Percentiles rank a stretch among this genome's conserved stretches.
Evolutionary conservation across 2,329 filamentous ascomycete species (phyloP).

Genomic region (Neonectria coccinea): DNA sequence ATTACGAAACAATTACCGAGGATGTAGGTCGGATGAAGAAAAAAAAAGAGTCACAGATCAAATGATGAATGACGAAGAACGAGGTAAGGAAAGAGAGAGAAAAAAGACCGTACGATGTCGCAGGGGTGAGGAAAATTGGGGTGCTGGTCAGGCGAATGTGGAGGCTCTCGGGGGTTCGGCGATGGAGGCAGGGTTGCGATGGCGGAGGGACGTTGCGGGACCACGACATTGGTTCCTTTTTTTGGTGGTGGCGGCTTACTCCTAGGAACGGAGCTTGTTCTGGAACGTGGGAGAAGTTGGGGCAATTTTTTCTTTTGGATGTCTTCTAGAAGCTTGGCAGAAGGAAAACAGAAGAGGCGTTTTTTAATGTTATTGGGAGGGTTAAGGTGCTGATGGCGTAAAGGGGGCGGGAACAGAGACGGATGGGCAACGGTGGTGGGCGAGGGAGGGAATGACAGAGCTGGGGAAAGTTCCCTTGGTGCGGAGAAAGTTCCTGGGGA

Average conservation of each 20-base stretch:
- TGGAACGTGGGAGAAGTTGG: not conserved
- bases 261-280: not conserved
- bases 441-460: not conserved
- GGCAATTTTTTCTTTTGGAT: not conserved
- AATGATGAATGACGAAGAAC: constrained; percentile 13
- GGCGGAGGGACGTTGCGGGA: constrained; percentile 1
- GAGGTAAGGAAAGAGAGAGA: not conserved
- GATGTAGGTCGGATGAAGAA: constrained; percentile 8
- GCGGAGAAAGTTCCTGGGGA: constrained; percentile 19
- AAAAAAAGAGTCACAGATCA: constrained; percentile 4
- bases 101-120: constrained; percentile 7
- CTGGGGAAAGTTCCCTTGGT: constrained; percentile 1
- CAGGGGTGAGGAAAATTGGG: constrained; percentile 3
- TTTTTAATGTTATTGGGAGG: not conserved
- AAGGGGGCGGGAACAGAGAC: not conserved
- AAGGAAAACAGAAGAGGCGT: not conserved
- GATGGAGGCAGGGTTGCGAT: constrained; percentile 1
- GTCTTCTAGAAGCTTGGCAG: constrained; percentile 17
- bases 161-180: constrained; percentile 21
- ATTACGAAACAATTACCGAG: constrained; percentile 14
- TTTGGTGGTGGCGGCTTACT: not conserved
- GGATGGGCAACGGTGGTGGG: not conserved
- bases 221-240: not conserved
- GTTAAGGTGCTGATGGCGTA: constrained; percentile 23
- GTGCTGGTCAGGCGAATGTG: constrained; percentile 17